A percentile compares a stretch with the other conserved stretches of the same genome.
phyloP scores from a whole-genome alignment of 164 flowering plant species.

The Hamamelis virginiana region DNA sequence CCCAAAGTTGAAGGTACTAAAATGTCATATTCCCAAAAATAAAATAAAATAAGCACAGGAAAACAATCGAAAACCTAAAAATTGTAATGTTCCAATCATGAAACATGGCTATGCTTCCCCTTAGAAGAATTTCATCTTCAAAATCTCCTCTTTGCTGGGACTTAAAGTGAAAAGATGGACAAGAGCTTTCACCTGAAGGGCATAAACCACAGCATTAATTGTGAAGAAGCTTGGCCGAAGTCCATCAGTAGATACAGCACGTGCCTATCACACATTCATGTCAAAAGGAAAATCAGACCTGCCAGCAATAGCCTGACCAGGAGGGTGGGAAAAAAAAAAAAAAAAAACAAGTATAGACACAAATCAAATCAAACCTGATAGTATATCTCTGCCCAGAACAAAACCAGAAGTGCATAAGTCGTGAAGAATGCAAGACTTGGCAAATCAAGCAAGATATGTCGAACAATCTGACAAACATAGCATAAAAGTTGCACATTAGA shows the following conservation, averaged over 20 bases:
- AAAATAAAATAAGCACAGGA: neutral
- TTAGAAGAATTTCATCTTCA: neutral
- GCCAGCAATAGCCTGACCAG: neutral
- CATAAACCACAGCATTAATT: constrained; percentile 74
- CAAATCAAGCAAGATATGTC: constrained; percentile 82
- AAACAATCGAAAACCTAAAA: neutral
- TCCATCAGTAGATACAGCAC: constrained; percentile 87
- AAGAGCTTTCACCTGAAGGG: constrained; percentile 63
- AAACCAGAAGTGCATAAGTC: constrained; percentile 83
- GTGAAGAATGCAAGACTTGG: constrained; percentile 94
- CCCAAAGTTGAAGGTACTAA: no score
- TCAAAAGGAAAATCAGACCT: constrained; percentile 2
- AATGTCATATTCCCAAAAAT: no score
- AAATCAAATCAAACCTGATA: constrained; percentile 62
- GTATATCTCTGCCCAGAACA: constrained; percentile 98
- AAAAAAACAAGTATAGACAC: constrained; percentile 1
- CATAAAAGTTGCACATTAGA: neutral
- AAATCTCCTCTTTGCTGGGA: constrained; percentile 6
- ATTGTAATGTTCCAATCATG: neutral
- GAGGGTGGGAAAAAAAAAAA: constrained; percentile 1
- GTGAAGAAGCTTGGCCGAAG: constrained; percentile 75
- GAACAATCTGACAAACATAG: constrained; percentile 49
- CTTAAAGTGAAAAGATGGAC: constrained; percentile 5
- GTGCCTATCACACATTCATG: constrained; percentile 54
- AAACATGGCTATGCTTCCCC: neutral